Conservation (phyloP, 2,329 filamentous ascomycete genomes). For the Monilinia laxa region DNA sequence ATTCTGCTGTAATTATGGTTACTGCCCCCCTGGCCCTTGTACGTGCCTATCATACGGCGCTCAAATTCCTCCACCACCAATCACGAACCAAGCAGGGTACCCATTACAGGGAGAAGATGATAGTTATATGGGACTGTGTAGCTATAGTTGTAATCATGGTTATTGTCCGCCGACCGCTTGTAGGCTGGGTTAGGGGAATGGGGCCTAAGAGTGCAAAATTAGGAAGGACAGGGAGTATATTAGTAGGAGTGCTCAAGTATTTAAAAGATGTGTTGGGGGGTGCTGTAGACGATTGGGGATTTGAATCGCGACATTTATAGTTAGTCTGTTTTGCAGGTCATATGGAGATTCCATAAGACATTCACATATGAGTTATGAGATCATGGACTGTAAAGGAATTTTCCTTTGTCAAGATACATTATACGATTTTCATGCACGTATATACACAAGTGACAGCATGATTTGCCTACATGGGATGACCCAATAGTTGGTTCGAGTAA, state of each 20-base stretch:
- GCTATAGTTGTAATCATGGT: conserved; percentile 48
- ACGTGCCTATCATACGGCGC: conserved; percentile 30
- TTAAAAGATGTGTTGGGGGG: too few relatives aligned
- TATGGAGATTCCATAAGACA: too few relatives aligned
- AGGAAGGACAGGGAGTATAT: neutral
- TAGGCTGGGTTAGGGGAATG: neutral
- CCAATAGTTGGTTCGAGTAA: too few relatives aligned
- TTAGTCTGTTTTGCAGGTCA: too few relatives aligned
- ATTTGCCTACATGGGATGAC: too few relatives aligned
- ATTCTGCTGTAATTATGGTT: conserved; percentile 37
- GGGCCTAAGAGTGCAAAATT: neutral
- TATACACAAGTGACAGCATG: too few relatives aligned
- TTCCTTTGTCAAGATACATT: too few relatives aligned
- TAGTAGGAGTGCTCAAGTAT: neutral
- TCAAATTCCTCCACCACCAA: conserved; percentile 27
- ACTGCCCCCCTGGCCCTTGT: conserved; percentile 34
- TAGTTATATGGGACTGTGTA: conserved; percentile 48
- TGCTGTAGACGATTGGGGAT: too few relatives aligned
- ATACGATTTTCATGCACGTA: too few relatives aligned
- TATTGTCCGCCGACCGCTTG: conserved; percentile 36
- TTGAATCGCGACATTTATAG: too few relatives aligned
- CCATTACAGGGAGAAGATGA: conserved; percentile 41
- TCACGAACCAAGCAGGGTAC: conserved; percentile 40
- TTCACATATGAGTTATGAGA: too few relatives aligned
- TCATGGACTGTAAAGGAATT: too few relatives aligned